Evolutionary conservation across 1,284 basidiomycete genomes (phyloP), one percentile per base, ranked within the genome.

Genomic region (Rhodotorula sp.): DNA sequence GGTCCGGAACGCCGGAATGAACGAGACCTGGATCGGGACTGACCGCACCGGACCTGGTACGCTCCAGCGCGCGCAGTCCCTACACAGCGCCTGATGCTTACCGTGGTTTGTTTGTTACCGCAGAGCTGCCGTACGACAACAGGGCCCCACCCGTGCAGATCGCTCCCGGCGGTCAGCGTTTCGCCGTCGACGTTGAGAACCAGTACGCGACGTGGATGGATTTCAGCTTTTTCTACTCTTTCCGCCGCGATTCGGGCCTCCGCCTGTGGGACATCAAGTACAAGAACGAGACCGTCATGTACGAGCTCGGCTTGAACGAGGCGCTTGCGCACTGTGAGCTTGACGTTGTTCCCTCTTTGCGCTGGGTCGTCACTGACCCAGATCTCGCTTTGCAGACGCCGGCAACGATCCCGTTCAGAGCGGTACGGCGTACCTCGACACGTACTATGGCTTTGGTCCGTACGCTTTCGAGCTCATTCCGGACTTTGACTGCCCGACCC

Each of bases 241-340:
- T 80, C 73, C 77, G 78, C 2, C 74, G 80, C 18, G 80, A 81
- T 58, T 77, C 78, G 16, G 83, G 88, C 18, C 72, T 90, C 69
- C 85, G 84, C 66, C 79, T 90, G 18, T 90, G 86, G 86, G 86
- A 90, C 77, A 83, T 90, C 67, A 82, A 84, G 18, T 88, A 89
- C 81, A 81, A 84, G 55, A 84, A 84, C 31, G 86, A 88, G 75
- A 80, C 87, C 19, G 34, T 90, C 64, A 83, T 89, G 56, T 89
- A 89, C 74, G 86, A 90, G 80, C 85, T 85, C 26, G 78, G 79
- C 0, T 68, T 80, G 21, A 74, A 79, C 56, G 80, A 81, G 57
- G 80, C 81, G 1, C 62, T 81, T 3, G 80, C 80, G 4, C 70
- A 75, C 61, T 77, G 56, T 63, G 26, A 43, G 61, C 28, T 23